These are phyloP conservation scores for Cryptococcus deneoformans DNA, from an alignment of 1,284 basidiomycete species.

Conservation along the genomic window DNA sequence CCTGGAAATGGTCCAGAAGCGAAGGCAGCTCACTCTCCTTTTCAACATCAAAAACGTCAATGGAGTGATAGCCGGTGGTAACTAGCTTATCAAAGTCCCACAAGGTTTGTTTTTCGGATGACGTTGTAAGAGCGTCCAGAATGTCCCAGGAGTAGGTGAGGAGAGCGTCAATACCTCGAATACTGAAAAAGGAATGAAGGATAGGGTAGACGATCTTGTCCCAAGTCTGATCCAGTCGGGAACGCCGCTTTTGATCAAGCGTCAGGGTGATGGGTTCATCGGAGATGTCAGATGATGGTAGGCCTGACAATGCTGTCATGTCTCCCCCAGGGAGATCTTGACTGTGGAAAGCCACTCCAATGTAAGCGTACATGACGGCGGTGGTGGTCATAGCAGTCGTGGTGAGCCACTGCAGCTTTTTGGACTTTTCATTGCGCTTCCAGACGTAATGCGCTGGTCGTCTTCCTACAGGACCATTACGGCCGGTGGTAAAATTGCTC, in stretches of 20 bases:
- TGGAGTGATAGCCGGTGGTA: slow-evolving; percentile 24
- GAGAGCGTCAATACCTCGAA: slow-evolving; percentile 38
- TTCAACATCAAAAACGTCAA: slow-evolving; percentile 26
- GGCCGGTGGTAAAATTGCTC: slow-evolving; percentile 1
- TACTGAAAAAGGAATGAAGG: slow-evolving; percentile 23
- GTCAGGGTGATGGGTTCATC: slow-evolving; percentile 15
- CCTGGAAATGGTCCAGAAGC: slow-evolving; percentile 15
- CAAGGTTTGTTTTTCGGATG: neutral
- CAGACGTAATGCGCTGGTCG: slow-evolving; percentile 17
- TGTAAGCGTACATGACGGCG: slow-evolving; percentile 41
- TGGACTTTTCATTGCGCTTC: slow-evolving; percentile 34
- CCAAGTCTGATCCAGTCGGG: slow-evolving; percentile 33
- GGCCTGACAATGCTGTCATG: slow-evolving; percentile 23
- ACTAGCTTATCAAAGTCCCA: slow-evolving; percentile 35
- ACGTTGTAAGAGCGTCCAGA: slow-evolving; percentile 33
- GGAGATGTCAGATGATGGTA: slow-evolving; percentile 32
- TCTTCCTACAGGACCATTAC: neutral
- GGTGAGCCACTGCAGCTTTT: slow-evolving; percentile 33
- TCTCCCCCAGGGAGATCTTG: slow-evolving; percentile 39
- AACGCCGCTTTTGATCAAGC: slow-evolving; percentile 22
- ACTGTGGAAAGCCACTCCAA: slow-evolving; percentile 34
- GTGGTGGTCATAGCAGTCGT: slow-evolving; percentile 26
- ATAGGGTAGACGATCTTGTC: slow-evolving; percentile 37
- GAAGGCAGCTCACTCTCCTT: slow-evolving; percentile 15
- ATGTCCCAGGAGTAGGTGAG: slow-evolving; percentile 40